phyloP scores from a whole-genome alignment of 1,284 basidiomycete genomes.

The Pseudozyma sp. region DNA sequence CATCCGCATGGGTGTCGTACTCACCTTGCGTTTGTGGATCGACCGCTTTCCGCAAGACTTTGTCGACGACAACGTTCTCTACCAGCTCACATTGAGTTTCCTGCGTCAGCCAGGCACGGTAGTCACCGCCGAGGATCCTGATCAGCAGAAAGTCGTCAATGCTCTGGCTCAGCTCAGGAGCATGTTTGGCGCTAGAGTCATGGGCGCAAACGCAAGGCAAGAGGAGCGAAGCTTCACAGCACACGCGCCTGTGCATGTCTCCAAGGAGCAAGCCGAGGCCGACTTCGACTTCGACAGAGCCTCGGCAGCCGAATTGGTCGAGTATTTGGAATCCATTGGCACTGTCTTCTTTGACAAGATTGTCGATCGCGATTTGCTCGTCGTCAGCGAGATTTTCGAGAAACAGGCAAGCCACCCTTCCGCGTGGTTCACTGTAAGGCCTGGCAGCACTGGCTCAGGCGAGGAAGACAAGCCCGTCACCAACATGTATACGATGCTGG shows the following conservation, averaged over 20 bases:
- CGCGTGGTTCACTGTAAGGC: conserved; percentile 56
- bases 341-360: conserved; percentile 64
- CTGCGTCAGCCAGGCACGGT: conserved; percentile 39
- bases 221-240: conserved; percentile 39
- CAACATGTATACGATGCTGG: conserved; percentile 63
- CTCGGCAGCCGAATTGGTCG: conserved; percentile 51
- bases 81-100: conserved; percentile 53
- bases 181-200: conserved; percentile 43
- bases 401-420: conserved; percentile 44
- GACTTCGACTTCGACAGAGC: conserved; percentile 57
- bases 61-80: conserved; percentile 58
- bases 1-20: conserved; percentile 59
- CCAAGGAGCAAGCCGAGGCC: conserved; percentile 12
- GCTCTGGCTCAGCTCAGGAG: conserved; percentile 45
- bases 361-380: conserved; percentile 57
- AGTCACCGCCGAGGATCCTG: conserved; percentile 41
- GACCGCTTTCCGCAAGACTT: conserved; percentile 64
- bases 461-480: conserved; percentile 55
- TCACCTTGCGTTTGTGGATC: conserved; percentile 58
- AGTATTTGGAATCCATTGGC: conserved; percentile 63
- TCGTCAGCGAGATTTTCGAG: conserved; percentile 60
- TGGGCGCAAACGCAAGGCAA: conserved; percentile 52
- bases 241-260: conserved; percentile 24
- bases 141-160: conserved; percentile 46
- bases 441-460: conserved; percentile 13